Conservation (phyloP, 768 basidiomycete genomes). For the Hypsizygus marmoreus region DNA sequence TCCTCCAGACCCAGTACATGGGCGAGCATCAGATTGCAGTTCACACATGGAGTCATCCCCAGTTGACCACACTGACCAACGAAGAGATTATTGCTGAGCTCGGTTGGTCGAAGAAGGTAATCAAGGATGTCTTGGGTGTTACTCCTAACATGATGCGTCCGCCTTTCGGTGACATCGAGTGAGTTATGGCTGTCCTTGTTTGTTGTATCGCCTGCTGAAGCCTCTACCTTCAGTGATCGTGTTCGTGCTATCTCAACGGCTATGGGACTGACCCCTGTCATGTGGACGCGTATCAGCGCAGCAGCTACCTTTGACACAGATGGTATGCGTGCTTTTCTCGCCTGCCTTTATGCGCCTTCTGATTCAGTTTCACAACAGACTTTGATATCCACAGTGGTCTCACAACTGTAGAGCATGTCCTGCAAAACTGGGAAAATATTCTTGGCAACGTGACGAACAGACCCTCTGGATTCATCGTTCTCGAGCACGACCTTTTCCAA, state of each 20-base stretch:
- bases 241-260: constrained; percentile 82
- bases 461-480: constrained; percentile 81
- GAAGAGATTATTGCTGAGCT: constrained; percentile 86
- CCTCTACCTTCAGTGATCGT: constrained; percentile 79
- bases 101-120: constrained; percentile 84
- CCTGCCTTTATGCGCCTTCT: constrained; percentile 4
- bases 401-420: constrained; percentile 56
- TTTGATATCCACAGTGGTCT: constrained; percentile 77
- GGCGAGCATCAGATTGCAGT: constrained; percentile 75
- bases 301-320: constrained; percentile 70
- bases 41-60: constrained; percentile 70
- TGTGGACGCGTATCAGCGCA: constrained; percentile 76
- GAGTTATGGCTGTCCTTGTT: constrained; percentile 20
- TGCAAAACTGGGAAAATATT: constrained; percentile 75
- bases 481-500: constrained; percentile 86
- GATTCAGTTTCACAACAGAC: constrained; percentile 43
- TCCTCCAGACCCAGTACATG: constrained; percentile 77
- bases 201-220: constrained; percentile 14
- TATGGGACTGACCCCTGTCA: constrained; percentile 81
- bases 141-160: constrained; percentile 82
- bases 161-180: constrained; percentile 82
- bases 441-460: constrained; percentile 59
- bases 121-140: constrained; percentile 79
- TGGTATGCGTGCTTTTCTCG: constrained; percentile 36
- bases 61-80: constrained; percentile 73